Evolutionary conservation across 148 eudicot species (phyloP).

Genomic region (Chenopodium formosanum): DNA sequence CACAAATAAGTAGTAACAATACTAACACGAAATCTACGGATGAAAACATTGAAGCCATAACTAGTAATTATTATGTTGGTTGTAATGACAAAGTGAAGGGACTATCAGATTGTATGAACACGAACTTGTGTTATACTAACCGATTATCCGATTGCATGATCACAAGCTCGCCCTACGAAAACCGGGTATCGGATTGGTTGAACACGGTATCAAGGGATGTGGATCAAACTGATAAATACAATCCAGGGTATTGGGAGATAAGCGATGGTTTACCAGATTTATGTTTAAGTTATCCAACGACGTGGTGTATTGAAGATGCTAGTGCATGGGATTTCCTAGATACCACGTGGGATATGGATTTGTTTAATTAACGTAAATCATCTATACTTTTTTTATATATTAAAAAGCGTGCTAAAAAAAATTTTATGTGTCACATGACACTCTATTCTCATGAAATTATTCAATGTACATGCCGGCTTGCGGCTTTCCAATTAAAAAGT

Average conservation of each 20-base stretch:
- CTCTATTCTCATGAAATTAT: too few relatives aligned
- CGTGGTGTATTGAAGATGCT: constrained; percentile 11
- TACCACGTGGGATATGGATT: constrained; percentile 30
- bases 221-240: constrained; percentile 7
- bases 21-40: background rate
- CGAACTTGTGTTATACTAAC: constrained; percentile 37
- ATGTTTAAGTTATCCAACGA: constrained; percentile 9
- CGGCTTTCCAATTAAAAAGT: too few relatives aligned
- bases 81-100: background rate
- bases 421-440: background rate
- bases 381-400: too few relatives aligned
- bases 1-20: background rate
- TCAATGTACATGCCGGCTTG: too few relatives aligned
- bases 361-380: constrained; percentile 1
- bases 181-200: constrained; percentile 41
- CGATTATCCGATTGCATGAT: constrained; percentile 14
- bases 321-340: constrained; percentile 28
- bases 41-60: background rate
- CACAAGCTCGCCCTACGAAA: constrained; percentile 41
- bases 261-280: constrained; percentile 9
- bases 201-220: constrained; percentile 15
- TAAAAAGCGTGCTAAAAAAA: background rate
- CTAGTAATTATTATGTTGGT: background rate
- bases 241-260: background rate
- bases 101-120: constrained; percentile 5